These are phyloP conservation scores for Aspergillus sergii DNA, from an alignment of 2,329 filamentous ascomycete genomes.

Conservation along the genomic window DNA sequence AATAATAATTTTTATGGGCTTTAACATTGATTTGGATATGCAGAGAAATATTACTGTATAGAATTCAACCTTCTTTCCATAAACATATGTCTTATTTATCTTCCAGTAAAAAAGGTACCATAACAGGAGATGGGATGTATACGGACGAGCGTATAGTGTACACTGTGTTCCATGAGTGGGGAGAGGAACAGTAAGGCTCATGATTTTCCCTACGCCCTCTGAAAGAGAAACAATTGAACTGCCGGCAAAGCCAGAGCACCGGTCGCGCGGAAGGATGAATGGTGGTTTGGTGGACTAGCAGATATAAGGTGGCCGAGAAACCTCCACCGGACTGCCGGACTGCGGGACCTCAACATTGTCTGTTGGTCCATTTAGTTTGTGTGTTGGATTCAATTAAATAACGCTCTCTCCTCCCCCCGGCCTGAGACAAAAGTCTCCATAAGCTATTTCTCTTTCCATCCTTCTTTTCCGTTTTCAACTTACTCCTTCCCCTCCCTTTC, in stretches of 20 bases:
- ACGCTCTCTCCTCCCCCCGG: slow-evolving; percentile 5
- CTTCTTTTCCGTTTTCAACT: slow-evolving; percentile 12
- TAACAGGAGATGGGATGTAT: neutral
- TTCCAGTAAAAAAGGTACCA: neutral
- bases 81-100: no score
- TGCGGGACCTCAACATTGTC: slow-evolving; percentile 25
- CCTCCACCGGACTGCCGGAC: slow-evolving; percentile 23
- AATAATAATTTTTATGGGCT: neutral
- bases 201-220: neutral
- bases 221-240: neutral
- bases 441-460: slow-evolving; percentile 11
- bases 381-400: slow-evolving; percentile 19
- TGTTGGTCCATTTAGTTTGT: slow-evolving; percentile 10
- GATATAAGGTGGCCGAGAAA: slow-evolving; percentile 10
- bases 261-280: slow-evolving; percentile 4
- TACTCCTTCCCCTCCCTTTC: slow-evolving; percentile 5
- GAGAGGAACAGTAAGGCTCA: neutral
- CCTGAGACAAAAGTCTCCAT: neutral
- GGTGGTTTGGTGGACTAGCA: neutral
- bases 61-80: neutral
- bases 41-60: neutral
- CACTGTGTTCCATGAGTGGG: neutral
- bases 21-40: neutral
- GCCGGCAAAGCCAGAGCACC: neutral
- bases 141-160: neutral